Conservation (phyloP, 768 basidiomycete species). For the Wakefieldia striispora region DNA sequence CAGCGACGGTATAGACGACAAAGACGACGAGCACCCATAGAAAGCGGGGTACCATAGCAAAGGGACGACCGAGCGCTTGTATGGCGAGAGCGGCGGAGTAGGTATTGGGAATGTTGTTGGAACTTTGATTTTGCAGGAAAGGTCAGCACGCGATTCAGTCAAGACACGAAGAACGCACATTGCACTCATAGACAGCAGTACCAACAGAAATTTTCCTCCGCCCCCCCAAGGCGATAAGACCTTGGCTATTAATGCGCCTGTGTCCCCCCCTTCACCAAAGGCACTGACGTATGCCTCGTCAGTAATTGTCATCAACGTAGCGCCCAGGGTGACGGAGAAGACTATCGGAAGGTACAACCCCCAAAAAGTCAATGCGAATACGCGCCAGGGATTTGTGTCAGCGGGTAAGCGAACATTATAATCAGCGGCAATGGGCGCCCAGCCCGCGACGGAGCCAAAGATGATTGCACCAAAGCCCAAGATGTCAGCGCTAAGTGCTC, state of each 20-base stretch:
- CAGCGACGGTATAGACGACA: constrained; percentile 38
- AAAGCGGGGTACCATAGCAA: constrained; percentile 44
- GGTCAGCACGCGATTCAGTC: not conserved
- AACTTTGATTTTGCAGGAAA: constrained; percentile 15
- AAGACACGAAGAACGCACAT: constrained; percentile 30
- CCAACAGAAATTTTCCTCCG: constrained; percentile 40
- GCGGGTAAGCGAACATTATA: constrained; percentile 51
- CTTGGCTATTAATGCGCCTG: constrained; percentile 43
- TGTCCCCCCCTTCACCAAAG: constrained; percentile 36
- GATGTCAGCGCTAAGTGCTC: constrained; percentile 44
- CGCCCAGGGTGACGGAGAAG: constrained; percentile 38
- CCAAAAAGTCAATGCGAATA: constrained; percentile 50
- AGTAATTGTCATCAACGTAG: constrained; percentile 42
- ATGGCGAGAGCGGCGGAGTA: constrained; percentile 48
- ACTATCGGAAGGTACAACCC: constrained; percentile 48
- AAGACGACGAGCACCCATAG: constrained; percentile 45
- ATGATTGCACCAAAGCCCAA: constrained; percentile 52
- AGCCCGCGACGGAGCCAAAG: constrained; percentile 48
- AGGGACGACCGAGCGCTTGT: constrained; percentile 43
- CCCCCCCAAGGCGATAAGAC: constrained; percentile 45
- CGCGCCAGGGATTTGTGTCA: constrained; percentile 38
- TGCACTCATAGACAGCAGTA: constrained; percentile 42
- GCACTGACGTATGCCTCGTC: constrained; percentile 39
- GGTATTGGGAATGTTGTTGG: constrained; percentile 42
- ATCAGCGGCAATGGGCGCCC: constrained; percentile 54